A percentile compares a stretch with the other conserved stretches of the same genome.
phyloP scores from a whole-genome alignment of 139 green algal genomes.

The Marvania coccoides region DNA sequence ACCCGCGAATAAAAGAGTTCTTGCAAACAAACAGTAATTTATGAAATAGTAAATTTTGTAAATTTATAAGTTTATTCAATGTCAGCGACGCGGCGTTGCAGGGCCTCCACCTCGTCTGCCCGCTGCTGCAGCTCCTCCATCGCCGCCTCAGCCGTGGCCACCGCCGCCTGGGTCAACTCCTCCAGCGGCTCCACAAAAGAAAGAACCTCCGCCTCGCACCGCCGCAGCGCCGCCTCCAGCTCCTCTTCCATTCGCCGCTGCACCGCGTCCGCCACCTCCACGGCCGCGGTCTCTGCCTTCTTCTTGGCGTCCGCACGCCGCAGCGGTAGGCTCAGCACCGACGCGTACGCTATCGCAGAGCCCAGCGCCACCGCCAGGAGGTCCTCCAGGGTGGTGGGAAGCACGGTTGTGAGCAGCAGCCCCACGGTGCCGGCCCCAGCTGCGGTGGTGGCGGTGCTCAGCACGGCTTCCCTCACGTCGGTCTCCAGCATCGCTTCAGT shows the following conservation, averaged over 20 bases:
- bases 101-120: constrained; percentile 4
- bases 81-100: constrained; percentile 31
- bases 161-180: constrained; percentile 12
- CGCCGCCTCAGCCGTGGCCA: constrained; percentile 9
- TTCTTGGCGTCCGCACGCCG: constrained; percentile 70
- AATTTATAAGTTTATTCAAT: constrained; percentile 18
- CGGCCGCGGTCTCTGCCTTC: constrained; percentile 57
- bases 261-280: constrained; percentile 43
- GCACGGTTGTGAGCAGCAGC: constrained; percentile 44
- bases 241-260: constrained; percentile 32
- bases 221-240: constrained; percentile 8
- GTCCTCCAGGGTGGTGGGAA: constrained; percentile 73
- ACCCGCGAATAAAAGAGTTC: neutral
- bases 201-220: constrained; percentile 21
- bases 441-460: constrained; percentile 54
- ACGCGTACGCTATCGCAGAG: constrained; percentile 57
- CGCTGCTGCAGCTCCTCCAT: constrained; percentile 1
- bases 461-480: constrained; percentile 72
- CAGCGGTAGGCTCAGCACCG: constrained; percentile 78
- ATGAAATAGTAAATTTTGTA: too few species aligned
- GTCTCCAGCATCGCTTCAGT: constrained; percentile 58
- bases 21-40: too few species aligned
- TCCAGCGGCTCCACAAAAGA: constrained; percentile 35
- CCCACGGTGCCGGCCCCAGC: constrained; percentile 44
- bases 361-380: constrained; percentile 57